A percentile compares a stretch with the other conserved stretches of the same genome.
phyloP scores from a whole-genome alignment of 306 rosid species.

The Lathyrus sativus region DNA sequence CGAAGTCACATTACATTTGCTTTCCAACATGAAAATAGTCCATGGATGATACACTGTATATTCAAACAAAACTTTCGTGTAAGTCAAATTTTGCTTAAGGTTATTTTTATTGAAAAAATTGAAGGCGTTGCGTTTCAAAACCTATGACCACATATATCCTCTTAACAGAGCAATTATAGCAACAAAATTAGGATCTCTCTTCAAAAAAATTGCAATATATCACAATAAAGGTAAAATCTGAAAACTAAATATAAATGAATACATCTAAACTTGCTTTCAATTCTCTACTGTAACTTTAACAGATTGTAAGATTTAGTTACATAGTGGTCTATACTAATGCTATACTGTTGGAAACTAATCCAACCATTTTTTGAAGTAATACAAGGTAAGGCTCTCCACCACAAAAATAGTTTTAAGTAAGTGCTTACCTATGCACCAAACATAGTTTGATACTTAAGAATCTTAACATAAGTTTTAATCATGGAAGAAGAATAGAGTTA shows the following conservation, averaged over 20 bases:
- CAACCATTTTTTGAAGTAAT: slow-evolving; percentile 24
- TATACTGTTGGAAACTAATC: slow-evolving; percentile 25
- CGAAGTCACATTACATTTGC: no score
- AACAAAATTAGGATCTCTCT: background rate
- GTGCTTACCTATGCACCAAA: slow-evolving; percentile 28
- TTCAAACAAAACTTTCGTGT: no score
- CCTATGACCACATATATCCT: no score
- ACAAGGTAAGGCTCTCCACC: slow-evolving; percentile 14
- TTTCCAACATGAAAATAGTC: no score
- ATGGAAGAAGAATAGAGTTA: slow-evolving; percentile 30
- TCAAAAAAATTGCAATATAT: background rate
- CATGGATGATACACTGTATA: no score
- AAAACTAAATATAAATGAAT: slow-evolving; percentile 15
- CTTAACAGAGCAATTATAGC: background rate
- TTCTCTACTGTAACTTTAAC: slow-evolving; percentile 33
- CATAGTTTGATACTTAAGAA: slow-evolving; percentile 21
- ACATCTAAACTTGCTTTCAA: slow-evolving; percentile 16
- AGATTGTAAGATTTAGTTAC: slow-evolving; percentile 33
- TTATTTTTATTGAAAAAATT: no score
- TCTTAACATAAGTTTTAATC: slow-evolving; percentile 29
- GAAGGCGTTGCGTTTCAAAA: no score
- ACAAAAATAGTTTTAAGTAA: slow-evolving; percentile 31
- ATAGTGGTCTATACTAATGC: slow-evolving; percentile 35
- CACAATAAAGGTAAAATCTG: background rate
- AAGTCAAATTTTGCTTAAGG: no score